Evolutionary conservation across 768 basidiomycete genomes (phyloP).

Genomic region (Podaxis sp.): DNA sequence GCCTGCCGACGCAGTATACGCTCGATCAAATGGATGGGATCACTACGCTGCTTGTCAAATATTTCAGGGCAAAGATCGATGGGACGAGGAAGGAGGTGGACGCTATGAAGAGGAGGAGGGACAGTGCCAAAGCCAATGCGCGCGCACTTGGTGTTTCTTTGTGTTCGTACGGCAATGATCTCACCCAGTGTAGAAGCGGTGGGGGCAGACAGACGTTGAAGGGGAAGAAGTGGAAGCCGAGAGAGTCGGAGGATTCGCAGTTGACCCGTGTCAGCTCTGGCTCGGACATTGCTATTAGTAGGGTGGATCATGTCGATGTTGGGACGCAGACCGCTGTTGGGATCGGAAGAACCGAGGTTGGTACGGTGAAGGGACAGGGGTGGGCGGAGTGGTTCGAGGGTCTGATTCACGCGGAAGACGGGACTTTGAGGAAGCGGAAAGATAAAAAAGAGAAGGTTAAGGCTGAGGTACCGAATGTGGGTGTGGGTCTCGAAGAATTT

Average conservation of each 20-base stretch:
- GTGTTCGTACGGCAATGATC: not conserved
- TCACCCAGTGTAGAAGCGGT: not conserved
- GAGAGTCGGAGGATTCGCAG: conserved; percentile 10
- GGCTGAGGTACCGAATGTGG: conserved; percentile 18
- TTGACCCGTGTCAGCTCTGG: conserved; percentile 3
- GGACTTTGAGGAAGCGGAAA: conserved; percentile 31
- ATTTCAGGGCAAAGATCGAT: conserved; percentile 50
- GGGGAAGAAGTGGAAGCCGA: not conserved
- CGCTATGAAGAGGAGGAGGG: conserved; percentile 34
- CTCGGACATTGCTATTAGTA: not conserved
- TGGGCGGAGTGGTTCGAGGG: conserved; percentile 11
- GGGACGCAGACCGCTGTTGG: conserved; percentile 7
- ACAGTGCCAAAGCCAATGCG: conserved; percentile 8
- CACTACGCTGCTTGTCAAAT: conserved; percentile 29
- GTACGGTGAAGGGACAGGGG: not conserved
- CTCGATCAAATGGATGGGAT: conserved; percentile 6
- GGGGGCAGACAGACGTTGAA: not conserved
- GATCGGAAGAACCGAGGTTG: not conserved
- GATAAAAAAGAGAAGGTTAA: conserved; percentile 35
- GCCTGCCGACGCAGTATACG: conserved; percentile 1
- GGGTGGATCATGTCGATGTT: not conserved
- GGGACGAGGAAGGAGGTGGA: conserved; percentile 47
- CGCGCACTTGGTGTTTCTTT: not conserved
- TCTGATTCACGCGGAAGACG: conserved; percentile 3
- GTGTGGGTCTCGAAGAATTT: not conserved